Conservation (phyloP, 768 basidiomycete genomes). For the Rubroboletus satanas region DNA sequence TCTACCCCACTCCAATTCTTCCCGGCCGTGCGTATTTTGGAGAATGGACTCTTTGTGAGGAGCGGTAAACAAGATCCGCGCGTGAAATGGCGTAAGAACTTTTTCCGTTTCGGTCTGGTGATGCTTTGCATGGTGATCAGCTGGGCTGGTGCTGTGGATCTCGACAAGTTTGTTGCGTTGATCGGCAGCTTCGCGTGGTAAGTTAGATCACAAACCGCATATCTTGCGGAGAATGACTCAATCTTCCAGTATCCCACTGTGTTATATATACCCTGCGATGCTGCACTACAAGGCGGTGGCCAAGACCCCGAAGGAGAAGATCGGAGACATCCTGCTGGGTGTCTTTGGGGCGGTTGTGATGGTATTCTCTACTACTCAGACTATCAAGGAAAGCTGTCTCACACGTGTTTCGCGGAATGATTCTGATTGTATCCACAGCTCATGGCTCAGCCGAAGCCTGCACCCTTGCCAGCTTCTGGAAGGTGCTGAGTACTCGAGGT, state of each 20-base stretch:
- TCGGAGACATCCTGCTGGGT: constrained; percentile 68
- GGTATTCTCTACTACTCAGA: constrained; percentile 77
- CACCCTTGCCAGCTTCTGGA: constrained; percentile 37
- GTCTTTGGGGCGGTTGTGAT: constrained; percentile 71
- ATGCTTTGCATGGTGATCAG: constrained; percentile 78
- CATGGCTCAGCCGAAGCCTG: constrained; percentile 50
- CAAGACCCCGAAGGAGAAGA: constrained; percentile 59
- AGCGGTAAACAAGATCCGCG: constrained; percentile 77
- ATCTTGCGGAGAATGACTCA: constrained; percentile 11
- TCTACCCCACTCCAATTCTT: constrained; percentile 95
- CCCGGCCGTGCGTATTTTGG: constrained; percentile 96
- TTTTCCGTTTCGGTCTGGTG: constrained; percentile 73
- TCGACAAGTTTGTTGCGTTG: constrained; percentile 95
- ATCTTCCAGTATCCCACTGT: constrained; percentile 73
- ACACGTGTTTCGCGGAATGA: background rate
- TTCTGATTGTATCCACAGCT: constrained; percentile 39
- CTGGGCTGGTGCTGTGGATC: constrained; percentile 77
- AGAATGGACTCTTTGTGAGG: constrained; percentile 87
- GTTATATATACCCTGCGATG: constrained; percentile 93
- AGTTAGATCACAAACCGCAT: constrained; percentile 22
- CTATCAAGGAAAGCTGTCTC: constrained; percentile 49
- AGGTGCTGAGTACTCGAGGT: constrained; percentile 22
- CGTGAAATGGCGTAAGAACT: constrained; percentile 97
- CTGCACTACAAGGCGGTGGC: constrained; percentile 87
- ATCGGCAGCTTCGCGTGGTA: constrained; percentile 94